Evolutionary conservation across 1,139 yeast species (phyloP).

Genomic region (Yamadazyma dushanensis): DNA sequence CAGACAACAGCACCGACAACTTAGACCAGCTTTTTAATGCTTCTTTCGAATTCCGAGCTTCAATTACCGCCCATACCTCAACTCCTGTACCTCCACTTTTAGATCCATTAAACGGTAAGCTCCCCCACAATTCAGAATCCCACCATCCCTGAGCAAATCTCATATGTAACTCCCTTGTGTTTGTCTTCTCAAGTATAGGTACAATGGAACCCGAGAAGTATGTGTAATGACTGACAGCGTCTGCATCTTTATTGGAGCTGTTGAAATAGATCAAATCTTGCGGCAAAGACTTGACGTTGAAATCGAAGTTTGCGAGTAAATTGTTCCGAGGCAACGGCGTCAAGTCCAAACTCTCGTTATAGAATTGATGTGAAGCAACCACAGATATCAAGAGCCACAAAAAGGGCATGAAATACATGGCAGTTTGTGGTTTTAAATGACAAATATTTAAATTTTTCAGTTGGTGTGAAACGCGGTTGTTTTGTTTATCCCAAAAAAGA

Average conservation of each 20-base stretch:
- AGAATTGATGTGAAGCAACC: conserved; percentile 19
- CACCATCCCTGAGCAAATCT: conserved; percentile 95
- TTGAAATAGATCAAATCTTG: conserved; percentile 30
- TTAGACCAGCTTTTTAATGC: conserved; percentile 71
- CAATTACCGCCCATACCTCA: conserved; percentile 86
- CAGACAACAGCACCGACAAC: conserved; percentile 77
- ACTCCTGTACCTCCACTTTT: conserved; percentile 94
- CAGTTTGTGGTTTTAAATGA: background rate
- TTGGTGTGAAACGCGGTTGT: background rate
- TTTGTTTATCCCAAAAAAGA: no score
- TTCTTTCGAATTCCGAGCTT: conserved; percentile 53
- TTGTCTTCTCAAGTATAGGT: conserved; percentile 67
- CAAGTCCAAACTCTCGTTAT: conserved; percentile 58
- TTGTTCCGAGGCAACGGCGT: conserved; percentile 73
- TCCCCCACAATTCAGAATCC: conserved; percentile 90
- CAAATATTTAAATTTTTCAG: background rate
- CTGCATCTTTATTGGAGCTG: background rate
- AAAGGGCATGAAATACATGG: background rate
- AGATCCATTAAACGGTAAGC: conserved; percentile 69
- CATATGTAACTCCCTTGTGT: conserved; percentile 74
- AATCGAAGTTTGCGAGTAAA: conserved; percentile 66
- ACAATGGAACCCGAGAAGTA: conserved; percentile 82
- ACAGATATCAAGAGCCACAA: background rate
- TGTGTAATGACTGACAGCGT: conserved; percentile 50
- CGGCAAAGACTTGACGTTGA: conserved; percentile 55